phyloP scores from a whole-genome alignment of 352 stramenopile genomes.

The Globisporangium nunn region DNA sequence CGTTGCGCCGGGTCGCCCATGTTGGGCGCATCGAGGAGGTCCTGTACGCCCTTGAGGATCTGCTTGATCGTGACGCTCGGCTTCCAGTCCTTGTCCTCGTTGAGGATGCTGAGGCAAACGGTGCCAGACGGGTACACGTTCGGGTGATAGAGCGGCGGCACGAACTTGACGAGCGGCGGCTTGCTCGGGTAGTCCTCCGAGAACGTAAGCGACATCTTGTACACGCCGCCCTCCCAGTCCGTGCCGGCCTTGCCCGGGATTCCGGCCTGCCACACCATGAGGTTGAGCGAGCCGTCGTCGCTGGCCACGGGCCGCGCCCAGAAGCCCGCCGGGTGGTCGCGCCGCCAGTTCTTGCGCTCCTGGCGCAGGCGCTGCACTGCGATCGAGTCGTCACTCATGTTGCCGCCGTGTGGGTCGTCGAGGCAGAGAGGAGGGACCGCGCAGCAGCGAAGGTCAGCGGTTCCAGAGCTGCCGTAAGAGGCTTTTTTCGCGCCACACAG shows the following conservation, averaged over 20 bases:
- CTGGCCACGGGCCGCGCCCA: constrained; percentile 91
- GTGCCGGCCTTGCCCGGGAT: constrained; percentile 94
- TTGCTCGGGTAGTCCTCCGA: constrained; percentile 97
- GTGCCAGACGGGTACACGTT: constrained; percentile 97
- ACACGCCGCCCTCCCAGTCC: constrained; percentile 96
- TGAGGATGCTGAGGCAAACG: constrained; percentile 97
- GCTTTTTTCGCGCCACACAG: too few relatives aligned
- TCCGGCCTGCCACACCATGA: constrained; percentile 96
- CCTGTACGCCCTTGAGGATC: constrained; percentile 96
- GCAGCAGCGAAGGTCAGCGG: too few relatives aligned
- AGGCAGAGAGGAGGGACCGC: not conserved
- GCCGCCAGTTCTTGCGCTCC: constrained; percentile 92
- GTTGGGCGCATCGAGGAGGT: constrained; percentile 84
- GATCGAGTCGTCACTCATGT: constrained; percentile 86
- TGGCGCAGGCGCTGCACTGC: constrained; percentile 86
- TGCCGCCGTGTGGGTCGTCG: not conserved
- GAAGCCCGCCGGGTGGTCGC: constrained; percentile 95
- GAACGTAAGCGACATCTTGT: constrained; percentile 96
- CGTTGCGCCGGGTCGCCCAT: constrained; percentile 84
- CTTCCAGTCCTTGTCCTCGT: constrained; percentile 99
- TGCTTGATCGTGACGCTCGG: constrained; percentile 96
- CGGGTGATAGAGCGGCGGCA: constrained; percentile 95
- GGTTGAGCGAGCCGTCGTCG: constrained; percentile 93
- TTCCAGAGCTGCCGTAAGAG: too few relatives aligned
- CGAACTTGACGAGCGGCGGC: constrained; percentile 97